Evolutionary conservation across 208 protist genomes (phyloP), one percentile per base, ranked within the genome.

Genomic region (Angomonas deanei): DNA sequence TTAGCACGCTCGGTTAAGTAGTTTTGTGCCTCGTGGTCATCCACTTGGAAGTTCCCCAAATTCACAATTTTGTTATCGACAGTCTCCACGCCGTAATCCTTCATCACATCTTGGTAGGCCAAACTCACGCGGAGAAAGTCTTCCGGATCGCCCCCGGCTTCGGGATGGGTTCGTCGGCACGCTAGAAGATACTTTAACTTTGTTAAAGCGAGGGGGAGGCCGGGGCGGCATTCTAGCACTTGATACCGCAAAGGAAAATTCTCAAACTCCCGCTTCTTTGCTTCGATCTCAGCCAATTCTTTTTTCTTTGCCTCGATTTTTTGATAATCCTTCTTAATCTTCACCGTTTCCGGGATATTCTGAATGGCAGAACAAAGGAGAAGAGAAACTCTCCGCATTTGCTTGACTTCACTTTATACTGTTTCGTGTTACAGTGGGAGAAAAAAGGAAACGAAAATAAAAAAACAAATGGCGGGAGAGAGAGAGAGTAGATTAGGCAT

Each of bases 11-110:
- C 78, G 31, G 79, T 72, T 24, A 93, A 77, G 61, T 93, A 93
- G 60, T 93, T 93, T 57, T 80, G 83, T 15, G 82, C 77, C 47
- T 90, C 87, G 26, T 83, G 72, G 27, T 78, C 58, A 53, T 91
- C 83, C 0, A 75, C 68, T 49, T 93, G 87, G 53, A 87, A 88
- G 68, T 93, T 93, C 0, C 87, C 87, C 13, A 93, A 48, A 61
- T 93, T 91, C 24, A 91, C 87, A 46, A 93, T 86, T 42, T 87
- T 66, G 61, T 91, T 91, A 63, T 91, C 83, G 0, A 91, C 80
- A 13, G 84, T 91, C 57, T 93, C 83, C 32, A 93, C 82, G 30
- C 87, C 87, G 66, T 90, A 91, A 62, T 93, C 87, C 66, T 91
- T 91, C 82, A 93, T 88, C 23, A 88, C 70, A 38, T 93, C 84